phyloP scores from a whole-genome alignment of 495 filamentous ascomycete species.

The Aspergillus affinis region DNA sequence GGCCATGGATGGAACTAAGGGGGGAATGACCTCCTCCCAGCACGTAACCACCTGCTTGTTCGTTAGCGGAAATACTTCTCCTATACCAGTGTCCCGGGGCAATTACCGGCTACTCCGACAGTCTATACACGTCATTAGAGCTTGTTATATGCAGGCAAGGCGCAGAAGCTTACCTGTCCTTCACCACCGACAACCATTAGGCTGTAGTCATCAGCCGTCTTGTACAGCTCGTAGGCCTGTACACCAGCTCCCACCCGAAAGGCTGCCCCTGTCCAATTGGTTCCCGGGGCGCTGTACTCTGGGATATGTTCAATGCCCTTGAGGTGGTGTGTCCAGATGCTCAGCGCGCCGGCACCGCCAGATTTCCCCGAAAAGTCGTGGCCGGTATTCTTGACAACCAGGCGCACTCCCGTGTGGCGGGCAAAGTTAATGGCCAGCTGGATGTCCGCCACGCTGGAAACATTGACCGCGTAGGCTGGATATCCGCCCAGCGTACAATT shows the following conservation, averaged over 20 bases:
- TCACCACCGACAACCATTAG: conserved; percentile 56
- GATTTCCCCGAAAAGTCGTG: conserved; percentile 64
- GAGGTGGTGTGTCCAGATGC: conserved; percentile 61
- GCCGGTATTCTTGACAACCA: conserved; percentile 71
- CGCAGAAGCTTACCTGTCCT: conserved; percentile 30
- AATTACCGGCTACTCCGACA: conserved; percentile 30
- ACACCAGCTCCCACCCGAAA: conserved; percentile 60
- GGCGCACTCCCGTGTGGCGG: conserved; percentile 53
- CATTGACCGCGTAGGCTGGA: conserved; percentile 60
- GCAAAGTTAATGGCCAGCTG: conserved; percentile 63
- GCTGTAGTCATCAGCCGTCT: conserved; percentile 42
- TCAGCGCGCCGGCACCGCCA: conserved; percentile 53
- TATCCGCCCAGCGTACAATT: conserved; percentile 59
- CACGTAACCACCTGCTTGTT: conserved; percentile 35
- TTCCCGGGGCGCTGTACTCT: conserved; percentile 27
- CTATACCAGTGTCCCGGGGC: background rate
- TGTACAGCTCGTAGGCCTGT: conserved; percentile 51
- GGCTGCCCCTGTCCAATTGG: conserved; percentile 46
- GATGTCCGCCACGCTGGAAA: conserved; percentile 53
- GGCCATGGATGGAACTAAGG: conserved; percentile 21
- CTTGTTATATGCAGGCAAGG: background rate
- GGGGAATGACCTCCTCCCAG: conserved; percentile 44
- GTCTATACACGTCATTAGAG: conserved; percentile 16
- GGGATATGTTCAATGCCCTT: conserved; percentile 43
- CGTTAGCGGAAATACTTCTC: background rate